Evolutionary conservation across 768 basidiomycete species (phyloP), one percentile per base, ranked within the genome.

Genomic region (Leccinum rimulosum): DNA sequence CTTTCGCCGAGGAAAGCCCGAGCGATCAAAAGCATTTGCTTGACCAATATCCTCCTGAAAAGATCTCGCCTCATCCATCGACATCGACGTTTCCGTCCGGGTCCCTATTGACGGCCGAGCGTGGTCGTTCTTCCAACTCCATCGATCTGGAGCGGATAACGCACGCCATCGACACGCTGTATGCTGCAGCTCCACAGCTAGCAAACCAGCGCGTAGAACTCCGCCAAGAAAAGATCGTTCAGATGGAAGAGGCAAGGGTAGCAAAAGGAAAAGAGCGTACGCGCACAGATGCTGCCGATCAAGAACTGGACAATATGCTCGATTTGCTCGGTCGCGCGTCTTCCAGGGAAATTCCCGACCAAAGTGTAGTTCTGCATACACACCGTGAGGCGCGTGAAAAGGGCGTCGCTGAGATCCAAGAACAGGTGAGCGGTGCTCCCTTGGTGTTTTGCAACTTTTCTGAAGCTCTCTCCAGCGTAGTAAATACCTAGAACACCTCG

Each of bases 161-260:
- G 0, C 82, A 83, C 70, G 95, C 97, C 31, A 95, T 99, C 66
- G 95, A 96, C 70, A 80, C 94, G 38, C 76, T 98, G 11, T 93
- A 97, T 71, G 73, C 83, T 8, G 90, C 88, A 31, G 86, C 93
- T 0, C 95, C 96, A 1, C 95, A 96, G 70, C 74, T 98, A 45
- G 84, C 89, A 59, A 89, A 95, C 69, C 96, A 99, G 72, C 85
- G 97, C 1, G 93, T 91, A n/a, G 95, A 95, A 70, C 82, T 96
- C 49, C 87, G 88, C 66, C 80, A 80, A 6, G 76, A 83, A 27
- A 90, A 92, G 68, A 65, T 87, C 14, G 82, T 82, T 12, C 82
- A 93, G 72, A 82, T 93, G 77, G 89, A 92, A 72, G 81, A 81
- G 48, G 92, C 90, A 5, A 55, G 76, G 78, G 77, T 79, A 65